A percentile compares a stretch with the other conserved stretches of the same genome.
phyloP scores from a whole-genome alignment of 768 basidiomycete genomes.

The Russula vinacea region DNA sequence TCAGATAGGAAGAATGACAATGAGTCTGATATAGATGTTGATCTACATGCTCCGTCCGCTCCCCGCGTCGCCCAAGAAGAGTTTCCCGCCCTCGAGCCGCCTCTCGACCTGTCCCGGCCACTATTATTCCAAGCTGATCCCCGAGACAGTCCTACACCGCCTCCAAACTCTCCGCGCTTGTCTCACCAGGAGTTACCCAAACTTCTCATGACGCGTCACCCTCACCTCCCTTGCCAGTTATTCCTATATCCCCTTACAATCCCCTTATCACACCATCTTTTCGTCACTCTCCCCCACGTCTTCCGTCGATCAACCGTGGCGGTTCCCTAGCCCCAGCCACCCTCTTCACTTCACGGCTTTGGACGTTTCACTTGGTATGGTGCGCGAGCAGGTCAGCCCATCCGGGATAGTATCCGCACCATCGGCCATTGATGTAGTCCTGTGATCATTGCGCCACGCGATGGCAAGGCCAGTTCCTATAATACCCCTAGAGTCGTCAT shows the following conservation, averaged over 20 bases:
- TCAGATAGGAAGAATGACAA: slow-evolving; percentile 26
- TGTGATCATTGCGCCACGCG: slow-evolving; percentile 35
- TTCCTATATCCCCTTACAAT: slow-evolving; percentile 73
- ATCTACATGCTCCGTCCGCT: slow-evolving; percentile 22
- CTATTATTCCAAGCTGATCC: slow-evolving; percentile 18
- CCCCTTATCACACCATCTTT: slow-evolving; percentile 73
- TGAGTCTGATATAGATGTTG: slow-evolving; percentile 27
- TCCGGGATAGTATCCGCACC: slow-evolving; percentile 30
- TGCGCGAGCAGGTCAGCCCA: slow-evolving; percentile 52
- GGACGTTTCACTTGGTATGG: slow-evolving; percentile 63
- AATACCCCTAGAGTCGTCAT: slow-evolving; percentile 34
- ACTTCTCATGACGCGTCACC: slow-evolving; percentile 31
- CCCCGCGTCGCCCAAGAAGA: slow-evolving; percentile 28
- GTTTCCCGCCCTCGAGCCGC: slow-evolving; percentile 25
- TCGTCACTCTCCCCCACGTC: slow-evolving; percentile 69
- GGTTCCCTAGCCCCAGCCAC: slow-evolving; percentile 75
- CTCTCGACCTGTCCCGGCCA: slow-evolving; percentile 23
- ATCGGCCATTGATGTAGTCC: slow-evolving; percentile 39
- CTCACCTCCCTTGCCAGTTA: slow-evolving; percentile 31
- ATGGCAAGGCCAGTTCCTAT: slow-evolving; percentile 43
- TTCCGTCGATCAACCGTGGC: slow-evolving; percentile 80
- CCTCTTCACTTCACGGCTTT: slow-evolving; percentile 64
- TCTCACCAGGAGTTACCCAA: slow-evolving; percentile 17
- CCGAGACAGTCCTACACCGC: slow-evolving; percentile 29
- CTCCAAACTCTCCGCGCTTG: slow-evolving; percentile 27